Evolutionary conservation across 108 stramenopile genomes (phyloP), one percentile per base, ranked within the genome.

Genomic region (Nitzschia palea): DNA sequence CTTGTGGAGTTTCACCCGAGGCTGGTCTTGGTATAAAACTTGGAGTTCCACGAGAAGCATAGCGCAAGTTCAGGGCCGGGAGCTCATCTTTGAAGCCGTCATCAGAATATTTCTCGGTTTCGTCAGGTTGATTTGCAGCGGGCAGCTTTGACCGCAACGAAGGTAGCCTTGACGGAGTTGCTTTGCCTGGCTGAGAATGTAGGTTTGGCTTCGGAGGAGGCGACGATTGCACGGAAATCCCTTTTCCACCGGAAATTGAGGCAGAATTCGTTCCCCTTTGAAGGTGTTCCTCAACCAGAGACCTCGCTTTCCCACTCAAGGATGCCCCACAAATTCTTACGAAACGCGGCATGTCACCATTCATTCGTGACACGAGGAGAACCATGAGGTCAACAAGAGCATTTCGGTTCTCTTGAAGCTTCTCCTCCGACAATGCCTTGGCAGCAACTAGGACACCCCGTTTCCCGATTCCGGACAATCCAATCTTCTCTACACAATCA

Each of bases 391-490:
- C 84, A n/a, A 93, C 70, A 55, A 80, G 79, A 14, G 81, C 79
- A n/a, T 44, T 63, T 42, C 83, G 61, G 50, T 84, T 86, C 26
- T 95, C 95, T 8, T 83, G 64, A 3, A 93, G 61, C 30, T 75
- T 89, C 64, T 93, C 95, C 9, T 76, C 85, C 22, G 83, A 79
- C 4, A 95, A 65, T 5, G 88, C 68, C 73, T 76, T 86, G 4
- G 82, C 83, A 22, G 75, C 68, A 2, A 74, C 70, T 25, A 76
- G 52, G 2, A 93, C 67, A 3, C 91, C 95, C 45, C 65, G 84
- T 67, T 90, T 95, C 9, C 95, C 95, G 37, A 93, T 80, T 17
- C 83, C 88, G 26, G 43, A 64, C 50, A 89, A 54, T 15, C 88
- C 91, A 42, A 68, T 65, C 27, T 51, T 53, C 23, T 80, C 83